Evolutionary conservation across 768 basidiomycete genomes (phyloP).

Genomic region (Mycena vulgaris): DNA sequence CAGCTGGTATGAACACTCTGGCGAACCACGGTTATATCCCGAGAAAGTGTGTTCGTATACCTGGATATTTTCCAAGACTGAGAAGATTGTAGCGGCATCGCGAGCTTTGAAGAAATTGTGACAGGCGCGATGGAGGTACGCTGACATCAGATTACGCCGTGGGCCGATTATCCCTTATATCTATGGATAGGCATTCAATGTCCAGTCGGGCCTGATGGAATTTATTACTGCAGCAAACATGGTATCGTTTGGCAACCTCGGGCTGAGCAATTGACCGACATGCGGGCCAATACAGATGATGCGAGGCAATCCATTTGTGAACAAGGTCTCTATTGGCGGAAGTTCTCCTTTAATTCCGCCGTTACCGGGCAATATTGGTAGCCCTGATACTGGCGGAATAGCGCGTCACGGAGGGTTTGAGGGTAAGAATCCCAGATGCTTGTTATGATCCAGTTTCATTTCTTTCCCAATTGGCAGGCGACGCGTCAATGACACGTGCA

Average conservation of each 20-base stretch:
- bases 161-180: not conserved
- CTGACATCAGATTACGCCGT: not conserved
- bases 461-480: constrained; percentile 13
- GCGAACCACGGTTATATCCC: no score
- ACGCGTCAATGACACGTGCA: no score
- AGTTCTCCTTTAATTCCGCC: constrained; percentile 16
- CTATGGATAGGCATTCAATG: constrained; percentile 19
- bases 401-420: constrained; percentile 31
- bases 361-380: constrained; percentile 19
- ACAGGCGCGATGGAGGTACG: constrained; percentile 22
- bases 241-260: constrained; percentile 10
- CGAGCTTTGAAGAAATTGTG: no score
- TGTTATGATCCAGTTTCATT: constrained; percentile 1
- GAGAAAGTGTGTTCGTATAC: constrained; percentile 26
- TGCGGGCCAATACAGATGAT: constrained; percentile 16
- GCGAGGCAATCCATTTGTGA: constrained; percentile 32
- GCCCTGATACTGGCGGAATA: constrained; percentile 27
- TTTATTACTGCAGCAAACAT: constrained; percentile 20
- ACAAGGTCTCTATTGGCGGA: constrained; percentile 31
- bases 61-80: not conserved
- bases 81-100: constrained; percentile 23
- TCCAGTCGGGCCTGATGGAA: constrained; percentile 3
- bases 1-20: no score
- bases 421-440: constrained; percentile 10
- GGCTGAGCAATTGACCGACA: no score